Percentiles rank a stretch among this genome's conserved stretches.
These are phyloP conservation scores for Rhodotorula graminis DNA, from an alignment of 768 basidiomycete genomes.

Conservation along the genomic window DNA sequence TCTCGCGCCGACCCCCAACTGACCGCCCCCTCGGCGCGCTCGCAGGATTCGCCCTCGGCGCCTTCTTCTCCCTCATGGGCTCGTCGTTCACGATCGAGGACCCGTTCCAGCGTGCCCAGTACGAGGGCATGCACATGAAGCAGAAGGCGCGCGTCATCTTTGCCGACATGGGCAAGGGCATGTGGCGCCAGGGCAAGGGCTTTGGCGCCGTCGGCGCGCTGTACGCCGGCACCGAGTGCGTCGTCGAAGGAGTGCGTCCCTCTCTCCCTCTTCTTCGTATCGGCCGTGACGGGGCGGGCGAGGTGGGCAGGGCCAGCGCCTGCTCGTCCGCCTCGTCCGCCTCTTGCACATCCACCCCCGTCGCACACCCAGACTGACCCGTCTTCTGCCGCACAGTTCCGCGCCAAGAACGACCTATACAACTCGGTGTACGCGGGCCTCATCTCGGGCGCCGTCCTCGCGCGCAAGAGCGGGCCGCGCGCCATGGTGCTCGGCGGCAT, in stretches of 20 bases:
- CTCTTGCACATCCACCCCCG: background rate
- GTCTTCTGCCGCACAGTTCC: conserved; percentile 59
- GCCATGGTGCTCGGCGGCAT: conserved; percentile 81
- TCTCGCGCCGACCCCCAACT: too few species aligned
- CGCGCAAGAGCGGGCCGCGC: conserved; percentile 77
- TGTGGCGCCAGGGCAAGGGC: conserved; percentile 72
- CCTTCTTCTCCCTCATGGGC: conserved; percentile 94
- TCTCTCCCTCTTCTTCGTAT: too few species aligned
- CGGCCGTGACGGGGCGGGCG: too few species aligned
- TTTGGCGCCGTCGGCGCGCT: conserved; percentile 91
- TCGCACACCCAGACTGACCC: background rate
- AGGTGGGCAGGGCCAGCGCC: too few species aligned
- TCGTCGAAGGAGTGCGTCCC: conserved; percentile 78
- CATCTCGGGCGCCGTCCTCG: conserved; percentile 79
- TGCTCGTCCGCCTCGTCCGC: background rate
- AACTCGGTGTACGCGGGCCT: conserved; percentile 86
- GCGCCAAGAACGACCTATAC: conserved; percentile 89
- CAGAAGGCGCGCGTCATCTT: conserved; percentile 82
- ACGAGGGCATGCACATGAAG: conserved; percentile 54
- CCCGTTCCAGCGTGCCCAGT: conserved; percentile 66
- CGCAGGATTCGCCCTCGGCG: conserved; percentile 82
- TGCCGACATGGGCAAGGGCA: conserved; percentile 87
- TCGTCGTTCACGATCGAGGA: conserved; percentile 93
- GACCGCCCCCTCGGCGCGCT: too few species aligned
- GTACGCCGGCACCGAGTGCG: conserved; percentile 92